Evolutionary conservation across 495 filamentous ascomycete genomes (phyloP), one percentile per base, ranked within the genome.

Genomic region (Podospora conica): DNA sequence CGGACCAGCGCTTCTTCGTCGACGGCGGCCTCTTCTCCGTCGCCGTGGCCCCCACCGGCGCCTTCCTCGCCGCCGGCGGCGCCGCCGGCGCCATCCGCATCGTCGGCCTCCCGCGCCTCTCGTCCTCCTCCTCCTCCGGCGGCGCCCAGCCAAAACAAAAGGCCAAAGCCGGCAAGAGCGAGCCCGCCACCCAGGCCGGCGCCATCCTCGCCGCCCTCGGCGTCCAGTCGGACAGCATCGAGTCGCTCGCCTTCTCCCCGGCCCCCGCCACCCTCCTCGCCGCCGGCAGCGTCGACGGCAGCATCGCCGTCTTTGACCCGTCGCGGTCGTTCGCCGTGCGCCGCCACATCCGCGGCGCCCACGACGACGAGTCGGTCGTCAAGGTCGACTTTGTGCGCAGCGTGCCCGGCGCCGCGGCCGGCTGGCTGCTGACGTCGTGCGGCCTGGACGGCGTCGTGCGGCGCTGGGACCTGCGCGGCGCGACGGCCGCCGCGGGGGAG

Each of bases 11-110:
- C 21, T 98, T 98, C 76, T 86, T 84, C 3, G 88, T 99, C 40
- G 92, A 97, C 48, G 96, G 93, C 22, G 96, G 96, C 2, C 80
- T 98, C 5, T 98, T 89, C 82, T 90, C 88, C 11, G 85, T 97
- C 59, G 91, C 91, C 27, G 79, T 97, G 59, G 85, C 92, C 6
- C 93, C 96, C 0, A 83, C 82, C 20, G 90, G 91, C 25, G 80
- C 87, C 0, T 88, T 96, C 70, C 86, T 91, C 5, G 96, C 91
- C 0, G 91, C 91, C 1, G 96, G 95, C 59, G 96, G 96, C 67
- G 93, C 91, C 1, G 89, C 86, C 53, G 96, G 96, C 31, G 83
- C 88, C 55, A 87, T 97, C 75, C 87, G 89, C 66, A 83, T 97
- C 40, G 84, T 99, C 40, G 89, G 92, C 11, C 80, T 99, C 11